Evolutionary conservation across 306 rosid genomes (phyloP), one percentile per base, ranked within the genome.

Genomic region (Lithocarpus polystachyus): DNA sequence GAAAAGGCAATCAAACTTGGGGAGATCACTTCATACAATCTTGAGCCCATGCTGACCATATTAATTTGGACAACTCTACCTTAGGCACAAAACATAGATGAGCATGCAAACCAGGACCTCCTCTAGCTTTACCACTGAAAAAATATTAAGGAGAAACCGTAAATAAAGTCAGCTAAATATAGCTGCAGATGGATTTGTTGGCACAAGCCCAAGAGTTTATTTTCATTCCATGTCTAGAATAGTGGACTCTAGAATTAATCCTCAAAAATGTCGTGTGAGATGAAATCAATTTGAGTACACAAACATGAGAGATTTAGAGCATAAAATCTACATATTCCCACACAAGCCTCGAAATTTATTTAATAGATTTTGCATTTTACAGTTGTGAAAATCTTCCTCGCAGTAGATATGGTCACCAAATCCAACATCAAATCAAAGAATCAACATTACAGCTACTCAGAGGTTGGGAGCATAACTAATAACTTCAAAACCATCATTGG

Each of bases 401-500:
- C 4, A 43, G 15, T 48, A 71, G 71, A 18, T 43, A 54, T 19
- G 18, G 4, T 5, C 24, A 1, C 24, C 13, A 35, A 26, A 60
- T 43, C 69, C 6, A 55, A 24, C 12, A 78, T 72, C 19, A 37
- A 69, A 64, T 73, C 67, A 20, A 85, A 79, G n/a, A 51, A 85
- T 33, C 82, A 13, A 24, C 45, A 62, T 8, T 82, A 83, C 28
- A 55, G 52, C 53, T 86, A 71, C 45, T 51, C 57, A 0, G 89
- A 87, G 53, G 59, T 87, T 59, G 11, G 75, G 5, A 12, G 33
- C 8, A 87, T 87, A 8, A 83, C 91, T 2, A 79, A 82, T 31
- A 76, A 89, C 69, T 80, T 76, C 45, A 64, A 73, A 29, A 84
- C 77, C 2, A 35, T 70, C 35, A 65, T 86, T 75, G 92, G 92